Percentiles rank a stretch among this genome's conserved stretches.
Conservation (phyloP, 1,139 yeast genomes). For the Arxiozyma bovina region DNA sequence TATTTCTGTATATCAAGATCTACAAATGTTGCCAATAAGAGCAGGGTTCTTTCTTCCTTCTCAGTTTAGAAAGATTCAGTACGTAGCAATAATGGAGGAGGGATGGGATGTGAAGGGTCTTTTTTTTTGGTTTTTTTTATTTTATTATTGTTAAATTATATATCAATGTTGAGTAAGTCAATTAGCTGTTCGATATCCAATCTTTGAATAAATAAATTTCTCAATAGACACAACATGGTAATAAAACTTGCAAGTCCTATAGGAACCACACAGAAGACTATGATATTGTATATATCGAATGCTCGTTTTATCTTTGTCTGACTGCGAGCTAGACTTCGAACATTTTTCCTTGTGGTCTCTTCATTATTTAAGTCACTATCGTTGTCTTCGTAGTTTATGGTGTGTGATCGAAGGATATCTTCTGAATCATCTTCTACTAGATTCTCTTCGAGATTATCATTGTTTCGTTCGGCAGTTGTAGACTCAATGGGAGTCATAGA, state of each 20-base stretch:
- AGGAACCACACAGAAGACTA: constrained; percentile 94
- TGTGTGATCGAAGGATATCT: background rate
- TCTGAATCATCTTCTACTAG: background rate
- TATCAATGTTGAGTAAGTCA: constrained; percentile 10
- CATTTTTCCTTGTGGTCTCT: background rate
- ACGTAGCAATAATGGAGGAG: too few species aligned
- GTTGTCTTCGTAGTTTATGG: background rate
- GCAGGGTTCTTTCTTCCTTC: too few species aligned
- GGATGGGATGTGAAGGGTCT: too few species aligned
- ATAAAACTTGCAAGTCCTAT: constrained; percentile 90
- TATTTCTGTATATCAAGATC: too few species aligned
- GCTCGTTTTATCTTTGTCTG: constrained; percentile 37
- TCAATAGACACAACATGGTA: constrained; percentile 75
- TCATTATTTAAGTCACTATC: constrained; percentile 73
- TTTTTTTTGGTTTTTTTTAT: too few species aligned
- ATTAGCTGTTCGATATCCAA: constrained; percentile 50
- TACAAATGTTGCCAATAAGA: too few species aligned
- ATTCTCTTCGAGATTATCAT: too few species aligned
- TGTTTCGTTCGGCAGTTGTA: background rate
- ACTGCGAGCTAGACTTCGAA: background rate
- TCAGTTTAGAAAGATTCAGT: too few species aligned
- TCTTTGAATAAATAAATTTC: constrained; percentile 67
- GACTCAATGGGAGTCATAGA: background rate
- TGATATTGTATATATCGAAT: constrained; percentile 73
- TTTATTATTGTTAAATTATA: background rate